These are phyloP conservation scores for Neofusicoccum sp. DNA, from an alignment of 2,329 filamentous ascomycete species.

Conservation along the genomic window DNA sequence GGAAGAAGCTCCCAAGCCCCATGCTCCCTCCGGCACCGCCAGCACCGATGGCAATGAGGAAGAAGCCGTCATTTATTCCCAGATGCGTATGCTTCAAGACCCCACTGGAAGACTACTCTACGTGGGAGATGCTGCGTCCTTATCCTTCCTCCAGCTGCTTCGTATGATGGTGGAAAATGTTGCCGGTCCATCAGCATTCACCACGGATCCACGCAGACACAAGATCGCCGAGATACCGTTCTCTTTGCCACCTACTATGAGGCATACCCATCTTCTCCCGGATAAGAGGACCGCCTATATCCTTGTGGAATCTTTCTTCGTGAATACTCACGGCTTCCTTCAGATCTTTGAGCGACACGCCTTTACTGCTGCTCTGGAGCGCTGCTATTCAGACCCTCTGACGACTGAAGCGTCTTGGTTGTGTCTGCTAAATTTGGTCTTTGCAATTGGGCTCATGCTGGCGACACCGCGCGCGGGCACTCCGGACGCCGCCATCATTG, in stretches of 20 bases:
- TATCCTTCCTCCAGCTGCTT: slow-evolving; percentile 63
- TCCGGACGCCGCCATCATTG: slow-evolving; percentile 54
- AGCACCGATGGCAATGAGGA: slow-evolving; percentile 54
- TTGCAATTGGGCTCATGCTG: slow-evolving; percentile 65
- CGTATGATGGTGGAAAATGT: slow-evolving; percentile 62
- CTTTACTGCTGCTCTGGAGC: slow-evolving; percentile 55
- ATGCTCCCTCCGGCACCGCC: slow-evolving; percentile 32
- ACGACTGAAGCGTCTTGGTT: slow-evolving; percentile 54
- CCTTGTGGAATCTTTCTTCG: slow-evolving; percentile 63
- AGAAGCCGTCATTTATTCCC: slow-evolving; percentile 58
- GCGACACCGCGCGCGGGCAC: slow-evolving; percentile 56
- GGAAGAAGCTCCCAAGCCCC: slow-evolving; percentile 30
- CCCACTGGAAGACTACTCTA: slow-evolving; percentile 61
- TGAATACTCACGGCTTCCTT: slow-evolving; percentile 64
- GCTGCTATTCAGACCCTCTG: slow-evolving; percentile 59
- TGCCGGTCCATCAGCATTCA: slow-evolving; percentile 60
- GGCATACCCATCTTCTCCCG: slow-evolving; percentile 58
- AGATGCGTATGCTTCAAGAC: slow-evolving; percentile 63
- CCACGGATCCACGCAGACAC: slow-evolving; percentile 59
- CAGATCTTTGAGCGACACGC: slow-evolving; percentile 59
- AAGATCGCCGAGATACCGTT: slow-evolving; percentile 60
- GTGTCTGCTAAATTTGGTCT: slow-evolving; percentile 63
- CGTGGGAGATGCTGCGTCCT: slow-evolving; percentile 64
- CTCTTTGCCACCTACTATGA: slow-evolving; percentile 49
- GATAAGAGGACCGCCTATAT: slow-evolving; percentile 57